Conservation (phyloP, 2,329 filamentous ascomycete genomes). For the Dichotomopilus funicola region DNA sequence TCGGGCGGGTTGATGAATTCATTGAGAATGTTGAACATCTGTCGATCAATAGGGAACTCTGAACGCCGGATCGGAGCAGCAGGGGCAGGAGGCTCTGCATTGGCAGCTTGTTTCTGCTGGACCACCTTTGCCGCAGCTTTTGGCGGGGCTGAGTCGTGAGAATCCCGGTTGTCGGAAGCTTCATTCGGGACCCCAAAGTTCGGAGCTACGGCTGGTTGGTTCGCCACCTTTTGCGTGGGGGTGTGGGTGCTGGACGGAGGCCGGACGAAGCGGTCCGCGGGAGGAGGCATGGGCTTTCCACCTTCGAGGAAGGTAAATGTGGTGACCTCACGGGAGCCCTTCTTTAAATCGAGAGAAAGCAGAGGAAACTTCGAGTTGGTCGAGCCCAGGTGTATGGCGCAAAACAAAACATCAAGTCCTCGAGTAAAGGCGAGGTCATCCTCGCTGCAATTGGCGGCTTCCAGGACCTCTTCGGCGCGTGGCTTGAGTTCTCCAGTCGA, state of each 20-base stretch:
- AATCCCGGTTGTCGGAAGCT: slow-evolving; percentile 21
- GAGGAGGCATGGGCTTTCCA: slow-evolving; percentile 13
- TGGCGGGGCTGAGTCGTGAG: slow-evolving; percentile 14
- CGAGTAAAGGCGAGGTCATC: slow-evolving; percentile 34
- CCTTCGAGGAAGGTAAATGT: slow-evolving; percentile 18
- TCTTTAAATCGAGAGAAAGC: slow-evolving; percentile 4
- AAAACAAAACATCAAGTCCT: slow-evolving; percentile 43
- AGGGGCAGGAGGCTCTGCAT: not conserved
- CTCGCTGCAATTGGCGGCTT: slow-evolving; percentile 5
- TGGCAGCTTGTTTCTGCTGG: not conserved
- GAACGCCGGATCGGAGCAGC: slow-evolving; percentile 9
- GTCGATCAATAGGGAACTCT: slow-evolving; percentile 30
- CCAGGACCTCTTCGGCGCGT: slow-evolving; percentile 22
- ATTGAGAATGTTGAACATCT: slow-evolving; percentile 44
- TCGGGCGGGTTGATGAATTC: slow-evolving; percentile 43
- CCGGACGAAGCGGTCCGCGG: not conserved
- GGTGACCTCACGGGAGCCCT: slow-evolving; percentile 13
- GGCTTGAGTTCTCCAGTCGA: slow-evolving; percentile 23
- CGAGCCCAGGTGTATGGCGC: slow-evolving; percentile 42
- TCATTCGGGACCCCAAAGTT: slow-evolving; percentile 19
- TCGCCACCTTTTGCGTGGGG: not conserved
- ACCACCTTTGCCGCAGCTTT: not conserved
- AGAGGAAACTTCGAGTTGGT: slow-evolving; percentile 35
- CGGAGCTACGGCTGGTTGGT: not conserved
- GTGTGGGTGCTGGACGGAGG: not conserved